Evolutionary conservation across 1,139 yeast genomes (phyloP), one percentile per base, ranked within the genome.

Genomic region (Diutina rugosa): DNA sequence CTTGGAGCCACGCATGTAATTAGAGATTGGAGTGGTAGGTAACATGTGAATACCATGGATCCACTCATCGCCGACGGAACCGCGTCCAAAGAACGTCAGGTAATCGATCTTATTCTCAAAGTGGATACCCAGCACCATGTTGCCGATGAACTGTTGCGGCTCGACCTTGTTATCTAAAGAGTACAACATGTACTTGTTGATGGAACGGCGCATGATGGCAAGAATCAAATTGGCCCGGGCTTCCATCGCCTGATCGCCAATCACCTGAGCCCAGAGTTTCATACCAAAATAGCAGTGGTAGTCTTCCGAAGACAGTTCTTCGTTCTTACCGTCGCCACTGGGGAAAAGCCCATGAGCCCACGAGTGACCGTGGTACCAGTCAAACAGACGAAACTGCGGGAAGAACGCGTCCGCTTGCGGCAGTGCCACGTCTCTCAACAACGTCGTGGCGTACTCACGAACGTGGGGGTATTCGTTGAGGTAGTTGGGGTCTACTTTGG

Each of bases 21-120:
- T 71, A 1, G 78, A 74, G 9, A 72, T 63, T 1, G 79, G 78
- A 0, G 79, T 76, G 26, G 73, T 73, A 4, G 80, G 80, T 16
- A 76, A 61, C 79, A 76, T 76, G 59, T 76, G 79, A 51, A 76
- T 76, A 3, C 80, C 80, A 61, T 76, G 79, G 49, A 76, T 73
- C 76, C 77, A 75, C 61, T 75, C 78, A 58, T 73, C 74, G 2
- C 68, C 75, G 56, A 74, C 68, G 0, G 74, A 68, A 3, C 78
- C 77, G 57, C 75, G 65, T 7, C 80, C 80, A 59, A 76, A 76
- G 58, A 72, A 76, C 2, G 79, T 76, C 3, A 79, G 67, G 63
- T 68, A 74, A 61, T 75, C 80, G 21, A 76, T 64, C 58, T 76
- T 76, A 62, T 76, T 76, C 57, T 76, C 80, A 62, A 75, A 76